Evolutionary conservation across 768 basidiomycete species (phyloP).

Genomic region (Glaciozyma martinii): DNA sequence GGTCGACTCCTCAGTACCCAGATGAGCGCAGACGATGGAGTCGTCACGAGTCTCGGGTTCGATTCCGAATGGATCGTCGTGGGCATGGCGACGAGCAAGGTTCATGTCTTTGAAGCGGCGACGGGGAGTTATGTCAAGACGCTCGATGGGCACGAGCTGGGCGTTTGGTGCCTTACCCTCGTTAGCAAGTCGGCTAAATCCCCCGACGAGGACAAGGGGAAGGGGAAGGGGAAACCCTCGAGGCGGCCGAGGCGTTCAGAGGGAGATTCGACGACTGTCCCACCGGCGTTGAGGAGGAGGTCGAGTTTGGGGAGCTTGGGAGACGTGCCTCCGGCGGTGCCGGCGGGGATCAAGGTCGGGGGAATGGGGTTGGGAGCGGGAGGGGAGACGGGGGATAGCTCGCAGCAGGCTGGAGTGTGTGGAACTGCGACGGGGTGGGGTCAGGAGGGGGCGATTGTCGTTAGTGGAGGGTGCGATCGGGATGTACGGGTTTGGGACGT

Average conservation of each 20-base stretch:
- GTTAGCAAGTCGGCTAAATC: constrained; percentile 55
- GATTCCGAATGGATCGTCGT: constrained; percentile 77
- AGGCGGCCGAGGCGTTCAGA: not conserved
- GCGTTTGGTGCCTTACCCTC: constrained; percentile 87
- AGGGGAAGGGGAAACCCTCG: not conserved
- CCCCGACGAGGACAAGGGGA: not conserved
- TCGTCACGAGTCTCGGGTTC: constrained; percentile 79
- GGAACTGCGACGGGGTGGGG: constrained; percentile 81
- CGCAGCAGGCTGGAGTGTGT: constrained; percentile 42
- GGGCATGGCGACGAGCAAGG: constrained; percentile 72
- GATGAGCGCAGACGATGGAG: constrained; percentile 49
- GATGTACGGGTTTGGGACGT: constrained; percentile 87
- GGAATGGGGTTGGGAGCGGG: constrained; percentile 32
- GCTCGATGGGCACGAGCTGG: constrained; percentile 70
- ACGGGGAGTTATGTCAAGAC: constrained; percentile 69
- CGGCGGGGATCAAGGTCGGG: not conserved
- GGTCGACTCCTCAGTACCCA: constrained; percentile 63
- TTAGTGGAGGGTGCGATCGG: constrained; percentile 90
- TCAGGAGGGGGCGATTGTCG: constrained; percentile 67
- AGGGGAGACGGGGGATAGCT: constrained; percentile 21
- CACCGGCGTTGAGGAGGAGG: too few species aligned
- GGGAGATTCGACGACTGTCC: too few species aligned
- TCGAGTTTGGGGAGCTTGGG: not conserved
- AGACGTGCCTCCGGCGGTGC: too few species aligned
- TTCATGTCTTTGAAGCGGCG: constrained; percentile 72